Percentiles rank a stretch among this genome's conserved stretches.
phyloP scores from a whole-genome alignment of 2,329 filamentous ascomycete species.

The Aspergillus amoenus region DNA sequence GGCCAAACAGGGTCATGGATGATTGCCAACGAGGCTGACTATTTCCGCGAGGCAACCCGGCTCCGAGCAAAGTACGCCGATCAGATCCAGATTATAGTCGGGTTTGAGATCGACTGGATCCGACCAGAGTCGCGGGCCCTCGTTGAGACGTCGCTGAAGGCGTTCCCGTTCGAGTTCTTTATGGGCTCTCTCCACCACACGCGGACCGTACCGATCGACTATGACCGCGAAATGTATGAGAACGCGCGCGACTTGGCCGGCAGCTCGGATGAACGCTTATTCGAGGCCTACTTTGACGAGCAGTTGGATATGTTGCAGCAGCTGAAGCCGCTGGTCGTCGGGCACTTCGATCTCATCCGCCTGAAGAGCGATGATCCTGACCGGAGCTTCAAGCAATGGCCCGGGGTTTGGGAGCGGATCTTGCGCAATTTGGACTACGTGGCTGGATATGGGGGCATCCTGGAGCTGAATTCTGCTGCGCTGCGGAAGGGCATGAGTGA shows the following conservation, averaged over 20 bases:
- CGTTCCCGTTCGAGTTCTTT: slow-evolving; percentile 78
- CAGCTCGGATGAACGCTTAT: slow-evolving; percentile 70
- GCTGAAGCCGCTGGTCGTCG: slow-evolving; percentile 74
- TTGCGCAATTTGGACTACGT: slow-evolving; percentile 72
- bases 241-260: slow-evolving; percentile 58
- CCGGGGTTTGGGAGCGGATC: slow-evolving; percentile 70
- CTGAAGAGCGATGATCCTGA: slow-evolving; percentile 71
- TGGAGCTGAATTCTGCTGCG: slow-evolving; percentile 87
- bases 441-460: slow-evolving; percentile 70
- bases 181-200: slow-evolving; percentile 92
- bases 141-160: slow-evolving; percentile 58
- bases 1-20: slow-evolving; percentile 31
- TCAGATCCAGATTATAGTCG: slow-evolving; percentile 77
- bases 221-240: slow-evolving; percentile 67
- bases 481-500: slow-evolving; percentile 86
- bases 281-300: slow-evolving; percentile 81
- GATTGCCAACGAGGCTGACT: slow-evolving; percentile 58
- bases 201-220: slow-evolving; percentile 84
- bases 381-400: slow-evolving; percentile 58
- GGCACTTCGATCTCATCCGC: slow-evolving; percentile 90
- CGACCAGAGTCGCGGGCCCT: slow-evolving; percentile 63
- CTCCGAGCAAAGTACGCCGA: slow-evolving; percentile 68
- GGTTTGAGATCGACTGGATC: slow-evolving; percentile 94
- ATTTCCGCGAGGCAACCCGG: slow-evolving; percentile 71
- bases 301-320: slow-evolving; percentile 77